Conservation (phyloP, 371 early-diverging fungal genomes). For the Mucor indicus region DNA sequence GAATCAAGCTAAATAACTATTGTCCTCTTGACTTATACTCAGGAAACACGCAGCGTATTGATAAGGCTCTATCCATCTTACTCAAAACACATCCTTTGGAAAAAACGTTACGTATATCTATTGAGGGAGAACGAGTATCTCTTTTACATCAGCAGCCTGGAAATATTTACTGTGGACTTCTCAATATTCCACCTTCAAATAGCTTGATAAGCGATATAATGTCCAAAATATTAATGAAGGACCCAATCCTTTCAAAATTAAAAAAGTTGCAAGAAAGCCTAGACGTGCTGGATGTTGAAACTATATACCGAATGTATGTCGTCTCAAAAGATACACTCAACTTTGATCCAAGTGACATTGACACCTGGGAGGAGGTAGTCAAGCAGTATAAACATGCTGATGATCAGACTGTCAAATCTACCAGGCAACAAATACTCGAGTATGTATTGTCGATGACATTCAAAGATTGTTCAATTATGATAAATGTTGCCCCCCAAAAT, state of each 20-base stretch:
- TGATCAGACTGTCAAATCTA: background rate
- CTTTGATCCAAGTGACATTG: constrained; percentile 16
- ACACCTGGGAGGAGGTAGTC: constrained; percentile 22
- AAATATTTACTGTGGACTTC: too few species aligned
- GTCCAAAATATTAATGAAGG: constrained; percentile 21
- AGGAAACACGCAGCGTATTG: constrained; percentile 20
- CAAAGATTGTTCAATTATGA: constrained; percentile 60
- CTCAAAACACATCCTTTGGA: constrained; percentile 12
- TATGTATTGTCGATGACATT: constrained; percentile 58
- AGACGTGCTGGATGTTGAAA: constrained; percentile 49
- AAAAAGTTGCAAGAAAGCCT: constrained; percentile 37
- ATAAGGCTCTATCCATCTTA: constrained; percentile 28
- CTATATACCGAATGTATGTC: constrained; percentile 27
- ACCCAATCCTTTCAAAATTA: constrained; percentile 37
- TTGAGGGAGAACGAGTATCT: constrained; percentile 23
- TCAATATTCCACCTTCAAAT: too few species aligned
- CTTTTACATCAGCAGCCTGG: too few species aligned
- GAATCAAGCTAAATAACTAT: constrained; percentile 19
- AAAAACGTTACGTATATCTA: constrained; percentile 34
- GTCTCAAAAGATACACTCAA: constrained; percentile 11
- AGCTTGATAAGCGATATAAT: constrained; percentile 7
- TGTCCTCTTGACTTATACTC: constrained; percentile 64
- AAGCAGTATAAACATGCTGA: constrained; percentile 5
- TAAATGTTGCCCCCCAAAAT: constrained; percentile 13
- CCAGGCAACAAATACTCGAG: constrained; percentile 35